These are phyloP conservation scores for Pythium biforme DNA, from an alignment of 352 stramenopile species.

Conservation along the genomic window DNA sequence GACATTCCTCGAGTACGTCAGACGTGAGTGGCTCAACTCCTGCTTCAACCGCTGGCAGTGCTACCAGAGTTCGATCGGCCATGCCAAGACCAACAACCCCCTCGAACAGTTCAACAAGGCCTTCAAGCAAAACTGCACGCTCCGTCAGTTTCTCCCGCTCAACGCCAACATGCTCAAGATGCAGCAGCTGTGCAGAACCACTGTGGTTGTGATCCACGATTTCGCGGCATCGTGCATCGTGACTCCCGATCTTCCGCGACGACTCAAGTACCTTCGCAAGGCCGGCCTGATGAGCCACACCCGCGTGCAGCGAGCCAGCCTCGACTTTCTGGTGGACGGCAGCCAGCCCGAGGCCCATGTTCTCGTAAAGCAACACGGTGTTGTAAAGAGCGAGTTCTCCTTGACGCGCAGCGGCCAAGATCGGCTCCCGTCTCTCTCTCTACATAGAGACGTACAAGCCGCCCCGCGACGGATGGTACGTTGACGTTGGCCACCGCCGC, in stretches of 20 bases:
- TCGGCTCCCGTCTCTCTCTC: no score
- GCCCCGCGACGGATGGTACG: no score
- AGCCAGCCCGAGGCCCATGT: no score
- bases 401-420: no score
- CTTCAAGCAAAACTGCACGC: constrained; percentile 22
- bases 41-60: constrained; percentile 12
- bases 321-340: no score
- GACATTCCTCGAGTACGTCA: constrained; percentile 18
- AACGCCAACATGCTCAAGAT: constrained; percentile 8
- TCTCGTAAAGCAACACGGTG: no score
- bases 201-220: not conserved
- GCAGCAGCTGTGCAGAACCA: constrained; percentile 12
- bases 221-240: not conserved
- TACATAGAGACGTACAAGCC: no score
- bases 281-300: no score
- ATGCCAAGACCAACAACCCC: constrained; percentile 13
- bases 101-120: constrained; percentile 22
- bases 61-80: not conserved
- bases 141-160: constrained; percentile 1
- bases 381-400: no score
- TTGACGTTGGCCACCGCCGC: no score
- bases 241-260: constrained; percentile 10
- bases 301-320: no score
- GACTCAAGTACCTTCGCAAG: constrained; percentile 18
- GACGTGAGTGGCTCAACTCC: constrained; percentile 22